Conservation (phyloP, 345 rosid species). For the Brassica juncea region DNA sequence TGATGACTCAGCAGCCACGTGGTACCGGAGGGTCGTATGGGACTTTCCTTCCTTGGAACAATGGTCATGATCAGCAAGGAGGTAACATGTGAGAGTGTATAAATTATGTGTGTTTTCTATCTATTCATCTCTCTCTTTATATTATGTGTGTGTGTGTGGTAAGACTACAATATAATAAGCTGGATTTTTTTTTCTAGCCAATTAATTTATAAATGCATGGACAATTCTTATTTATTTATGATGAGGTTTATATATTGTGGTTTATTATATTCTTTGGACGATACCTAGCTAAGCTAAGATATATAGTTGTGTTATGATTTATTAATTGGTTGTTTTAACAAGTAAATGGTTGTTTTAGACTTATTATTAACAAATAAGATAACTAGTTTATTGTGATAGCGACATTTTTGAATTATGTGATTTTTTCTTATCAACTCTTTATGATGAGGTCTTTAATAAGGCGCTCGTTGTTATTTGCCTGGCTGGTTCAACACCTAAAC, state of each 20-base stretch:
- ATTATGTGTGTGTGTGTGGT: slow-evolving; percentile 11
- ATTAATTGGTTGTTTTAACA: not conserved
- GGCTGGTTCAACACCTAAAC: slow-evolving; percentile 18
- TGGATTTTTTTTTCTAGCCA: slow-evolving; percentile 9
- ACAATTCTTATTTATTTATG: slow-evolving; percentile 28
- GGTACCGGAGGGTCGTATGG: slow-evolving; percentile 42
- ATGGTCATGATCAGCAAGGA: slow-evolving; percentile 58
- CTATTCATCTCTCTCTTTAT: slow-evolving; percentile 7
- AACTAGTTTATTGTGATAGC: not conserved
- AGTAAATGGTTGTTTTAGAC: not conserved
- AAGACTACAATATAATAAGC: slow-evolving; percentile 27
- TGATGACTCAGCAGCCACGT: slow-evolving; percentile 41
- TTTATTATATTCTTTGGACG: not conserved
- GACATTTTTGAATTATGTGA: not conserved
- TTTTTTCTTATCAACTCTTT: not conserved
- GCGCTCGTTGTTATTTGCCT: slow-evolving; percentile 1
- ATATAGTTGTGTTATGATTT: not conserved
- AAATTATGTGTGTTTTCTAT: slow-evolving; percentile 20
- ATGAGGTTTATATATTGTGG: not conserved
- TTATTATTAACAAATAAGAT: slow-evolving; percentile 2
- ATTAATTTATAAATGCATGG: slow-evolving; percentile 21
- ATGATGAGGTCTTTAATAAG: not conserved
- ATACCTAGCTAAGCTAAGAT: not conserved
- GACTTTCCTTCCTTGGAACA: slow-evolving; percentile 55
- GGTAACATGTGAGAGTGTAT: slow-evolving; percentile 54